Conservation (phyloP, 306 rosid genomes). For the Alnus rubra region DNA sequence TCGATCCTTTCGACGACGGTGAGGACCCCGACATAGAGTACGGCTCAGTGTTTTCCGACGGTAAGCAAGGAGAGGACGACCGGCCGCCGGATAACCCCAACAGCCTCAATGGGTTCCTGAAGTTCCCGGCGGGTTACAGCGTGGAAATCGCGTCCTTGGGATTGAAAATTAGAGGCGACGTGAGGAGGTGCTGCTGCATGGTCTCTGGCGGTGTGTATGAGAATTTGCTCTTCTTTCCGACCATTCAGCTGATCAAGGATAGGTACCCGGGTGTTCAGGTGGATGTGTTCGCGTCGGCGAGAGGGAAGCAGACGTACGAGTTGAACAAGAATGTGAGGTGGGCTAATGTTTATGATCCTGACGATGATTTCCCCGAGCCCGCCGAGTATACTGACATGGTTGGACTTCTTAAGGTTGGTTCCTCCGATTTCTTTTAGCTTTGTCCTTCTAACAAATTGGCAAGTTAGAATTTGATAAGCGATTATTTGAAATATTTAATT, state of each 20-base stretch:
- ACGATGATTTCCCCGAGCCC: constrained; percentile 67
- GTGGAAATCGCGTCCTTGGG: constrained; percentile 74
- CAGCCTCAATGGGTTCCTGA: constrained; percentile 73
- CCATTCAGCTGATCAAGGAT: constrained; percentile 72
- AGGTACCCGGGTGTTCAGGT: constrained; percentile 82
- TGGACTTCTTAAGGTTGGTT: constrained; percentile 70
- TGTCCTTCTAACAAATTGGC: too few species aligned
- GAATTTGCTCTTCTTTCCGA: constrained; percentile 70
- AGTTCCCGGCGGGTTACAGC: constrained; percentile 68
- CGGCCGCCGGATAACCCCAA: constrained; percentile 76
- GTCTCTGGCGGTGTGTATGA: constrained; percentile 87
- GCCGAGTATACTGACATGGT: constrained; percentile 81
- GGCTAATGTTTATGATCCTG: constrained; percentile 74
- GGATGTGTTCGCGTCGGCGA: constrained; percentile 60
- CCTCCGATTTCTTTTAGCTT: background rate
- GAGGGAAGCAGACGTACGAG: constrained; percentile 80
- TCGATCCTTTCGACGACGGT: constrained; percentile 80
- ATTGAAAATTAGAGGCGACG: constrained; percentile 75
- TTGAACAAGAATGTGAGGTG: constrained; percentile 87
- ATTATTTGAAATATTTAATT: too few species aligned
- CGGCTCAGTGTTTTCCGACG: constrained; percentile 65
- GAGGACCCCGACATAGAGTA: constrained; percentile 74
- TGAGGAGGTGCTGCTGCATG: constrained; percentile 83
- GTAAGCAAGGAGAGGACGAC: constrained; percentile 83
- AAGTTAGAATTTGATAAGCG: too few species aligned